Conservation (phyloP, 2,329 filamentous ascomycete species). For the Colletotrichum incanum region DNA sequence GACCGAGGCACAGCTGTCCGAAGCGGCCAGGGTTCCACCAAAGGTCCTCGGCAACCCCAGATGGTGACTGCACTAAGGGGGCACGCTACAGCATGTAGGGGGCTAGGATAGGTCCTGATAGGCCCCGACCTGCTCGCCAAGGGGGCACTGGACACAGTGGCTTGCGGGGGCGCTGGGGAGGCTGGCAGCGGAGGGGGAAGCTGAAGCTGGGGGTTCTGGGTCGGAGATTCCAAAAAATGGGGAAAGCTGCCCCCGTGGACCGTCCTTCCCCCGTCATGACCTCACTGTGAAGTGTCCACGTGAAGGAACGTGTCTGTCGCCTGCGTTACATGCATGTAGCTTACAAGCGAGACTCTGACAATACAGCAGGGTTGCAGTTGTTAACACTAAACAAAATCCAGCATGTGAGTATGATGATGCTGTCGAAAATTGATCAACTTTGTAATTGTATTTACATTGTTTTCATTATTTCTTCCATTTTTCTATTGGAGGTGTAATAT, state of each 20-base stretch:
- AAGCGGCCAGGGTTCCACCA: constrained; percentile 27
- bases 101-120: constrained; percentile 21
- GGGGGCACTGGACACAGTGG: constrained; percentile 25
- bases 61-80: constrained; percentile 24
- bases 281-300: constrained; percentile 38
- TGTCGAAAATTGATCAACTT: not conserved
- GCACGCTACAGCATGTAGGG: constrained; percentile 12
- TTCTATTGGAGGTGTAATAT: not conserved
- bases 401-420: not conserved
- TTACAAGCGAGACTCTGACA: not conserved
- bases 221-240: constrained; percentile 35
- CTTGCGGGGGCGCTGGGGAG: constrained; percentile 37
- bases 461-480: too few species aligned
- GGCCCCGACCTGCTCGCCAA: constrained; percentile 20
- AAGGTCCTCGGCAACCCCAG: constrained; percentile 43
- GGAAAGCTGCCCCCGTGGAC: constrained; percentile 25
- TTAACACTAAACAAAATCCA: not conserved
- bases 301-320: not conserved
- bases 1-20: constrained; percentile 41
- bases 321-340: not conserved
- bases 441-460: too few species aligned
- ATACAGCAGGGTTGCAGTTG: not conserved
- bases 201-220: constrained; percentile 39
- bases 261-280: constrained; percentile 32
- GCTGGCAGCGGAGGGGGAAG: constrained; percentile 29